phyloP scores from a whole-genome alignment of 1,284 basidiomycete species.

The Marasmius sp. region DNA sequence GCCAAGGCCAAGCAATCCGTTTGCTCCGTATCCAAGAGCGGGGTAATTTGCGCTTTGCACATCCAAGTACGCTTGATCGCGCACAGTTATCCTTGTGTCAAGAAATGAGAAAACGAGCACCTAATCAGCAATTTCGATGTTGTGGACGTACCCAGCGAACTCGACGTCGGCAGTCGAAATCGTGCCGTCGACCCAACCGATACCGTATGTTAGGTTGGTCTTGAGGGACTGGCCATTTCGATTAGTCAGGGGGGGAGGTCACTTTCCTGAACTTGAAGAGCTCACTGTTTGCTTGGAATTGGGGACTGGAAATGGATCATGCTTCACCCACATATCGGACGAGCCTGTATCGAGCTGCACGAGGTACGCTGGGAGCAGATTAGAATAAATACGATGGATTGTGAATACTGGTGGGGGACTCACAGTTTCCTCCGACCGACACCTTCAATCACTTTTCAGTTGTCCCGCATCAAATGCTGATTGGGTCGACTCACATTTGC shows the following conservation, averaged over 20 bases:
- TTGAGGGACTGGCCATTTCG: conserved; percentile 35
- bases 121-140: not conserved
- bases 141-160: conserved; percentile 61
- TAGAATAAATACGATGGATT: not conserved
- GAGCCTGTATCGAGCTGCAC: conserved; percentile 82
- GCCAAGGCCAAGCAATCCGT: conserved; percentile 77
- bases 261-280: conserved; percentile 9
- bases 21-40: conserved; percentile 66
- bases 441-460: conserved; percentile 40
- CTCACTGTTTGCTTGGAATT: conserved; percentile 53
- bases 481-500: conserved; percentile 53
- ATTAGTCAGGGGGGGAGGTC: conserved; percentile 2
- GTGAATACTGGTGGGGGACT: conserved; percentile 22
- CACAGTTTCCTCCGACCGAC: conserved; percentile 60
- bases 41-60: conserved; percentile 63
- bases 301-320: conserved; percentile 48
- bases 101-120: not conserved
- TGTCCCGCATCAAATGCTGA: conserved; percentile 1
- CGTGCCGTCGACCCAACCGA: conserved; percentile 71
- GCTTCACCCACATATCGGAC: conserved; percentile 77
- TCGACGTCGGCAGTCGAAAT: conserved; percentile 59
- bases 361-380: conserved; percentile 46
- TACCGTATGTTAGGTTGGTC: conserved; percentile 70
- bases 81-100: conserved; percentile 52
- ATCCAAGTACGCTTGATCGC: conserved; percentile 69